These are phyloP conservation scores for Paramecium pentaurelia DNA, from an alignment of 73 alveolate species.

Conservation along the genomic window DNA sequence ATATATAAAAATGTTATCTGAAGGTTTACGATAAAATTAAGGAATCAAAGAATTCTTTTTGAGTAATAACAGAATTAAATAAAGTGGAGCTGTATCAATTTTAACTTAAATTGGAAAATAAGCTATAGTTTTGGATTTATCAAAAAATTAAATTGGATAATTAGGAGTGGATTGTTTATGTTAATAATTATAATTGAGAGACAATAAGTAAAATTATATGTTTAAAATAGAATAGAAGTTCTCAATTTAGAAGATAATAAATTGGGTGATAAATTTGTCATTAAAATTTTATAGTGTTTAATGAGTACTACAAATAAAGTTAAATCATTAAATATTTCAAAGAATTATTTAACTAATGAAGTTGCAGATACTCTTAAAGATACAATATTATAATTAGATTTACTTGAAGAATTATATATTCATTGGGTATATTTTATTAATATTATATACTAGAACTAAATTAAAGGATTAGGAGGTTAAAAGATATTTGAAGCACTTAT, in stretches of 20 bases:
- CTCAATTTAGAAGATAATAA: slow-evolving; percentile 50
- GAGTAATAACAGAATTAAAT: slow-evolving; percentile 33
- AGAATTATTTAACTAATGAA: slow-evolving; percentile 42
- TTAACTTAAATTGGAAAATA: not conserved
- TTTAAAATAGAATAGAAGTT: slow-evolving; percentile 5
- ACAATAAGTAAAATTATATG: not conserved
- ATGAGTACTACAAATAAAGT: slow-evolving; percentile 3
- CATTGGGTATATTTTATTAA: slow-evolving; percentile 42
- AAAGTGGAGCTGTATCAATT: slow-evolving; percentile 15
- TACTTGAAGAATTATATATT: slow-evolving; percentile 39
- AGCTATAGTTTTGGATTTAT: not conserved
- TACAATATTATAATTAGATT: slow-evolving; percentile 14
- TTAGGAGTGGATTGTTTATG: slow-evolving; percentile 8
- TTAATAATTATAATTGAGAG: slow-evolving; percentile 21
- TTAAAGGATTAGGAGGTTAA: slow-evolving; percentile 55
- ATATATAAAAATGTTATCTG: slow-evolving; percentile 60
- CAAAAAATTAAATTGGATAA: not conserved
- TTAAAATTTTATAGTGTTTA: not conserved
- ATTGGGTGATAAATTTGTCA: slow-evolving; percentile 43
- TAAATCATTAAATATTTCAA: slow-evolving; percentile 18
- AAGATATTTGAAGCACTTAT: slow-evolving; percentile 52
- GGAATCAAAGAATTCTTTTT: slow-evolving; percentile 42
- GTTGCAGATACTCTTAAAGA: not conserved
- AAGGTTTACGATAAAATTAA: slow-evolving; percentile 48
- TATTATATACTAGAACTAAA: not conserved